A percentile compares a stretch with the other conserved stretches of the same genome.
phyloP scores from a whole-genome alignment of 2,329 filamentous ascomycete species.

The Pseudogymnoascus sp. region DNA sequence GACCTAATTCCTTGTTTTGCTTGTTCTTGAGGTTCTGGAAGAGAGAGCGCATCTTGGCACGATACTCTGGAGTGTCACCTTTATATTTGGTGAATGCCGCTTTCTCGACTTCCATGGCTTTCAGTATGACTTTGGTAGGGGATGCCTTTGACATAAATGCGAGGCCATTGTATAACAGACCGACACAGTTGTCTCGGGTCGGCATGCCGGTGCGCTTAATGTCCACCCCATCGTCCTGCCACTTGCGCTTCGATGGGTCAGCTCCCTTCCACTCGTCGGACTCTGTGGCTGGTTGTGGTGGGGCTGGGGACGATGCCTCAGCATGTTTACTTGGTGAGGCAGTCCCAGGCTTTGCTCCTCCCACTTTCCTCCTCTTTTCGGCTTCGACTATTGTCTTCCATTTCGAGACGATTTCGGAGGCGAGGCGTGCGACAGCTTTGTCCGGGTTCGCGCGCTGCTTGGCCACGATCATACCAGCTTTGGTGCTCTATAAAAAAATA shows the following conservation, averaged over 20 bases:
- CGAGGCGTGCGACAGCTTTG: slow-evolving; percentile 71
- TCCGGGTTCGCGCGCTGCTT: slow-evolving; percentile 70
- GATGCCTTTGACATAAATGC: slow-evolving; percentile 64
- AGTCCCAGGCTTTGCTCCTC: slow-evolving; percentile 36
- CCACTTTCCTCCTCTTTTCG: slow-evolving; percentile 44
- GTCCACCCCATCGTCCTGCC: slow-evolving; percentile 74
- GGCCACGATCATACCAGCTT: slow-evolving; percentile 82
- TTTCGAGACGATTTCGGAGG: slow-evolving; percentile 76
- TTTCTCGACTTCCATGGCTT: slow-evolving; percentile 73
- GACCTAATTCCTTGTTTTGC: slow-evolving; percentile 71
- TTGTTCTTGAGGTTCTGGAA: slow-evolving; percentile 94
- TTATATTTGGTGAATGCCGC: slow-evolving; percentile 66
- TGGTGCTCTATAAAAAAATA: slow-evolving; percentile 54
- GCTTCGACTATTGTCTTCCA: slow-evolving; percentile 75
- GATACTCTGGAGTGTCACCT: slow-evolving; percentile 69
- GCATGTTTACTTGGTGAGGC: slow-evolving; percentile 40
- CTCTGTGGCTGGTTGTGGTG: slow-evolving; percentile 31
- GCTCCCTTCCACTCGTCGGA: slow-evolving; percentile 40
- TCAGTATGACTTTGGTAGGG: slow-evolving; percentile 62
- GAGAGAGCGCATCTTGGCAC: slow-evolving; percentile 81
- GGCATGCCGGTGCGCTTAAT: slow-evolving; percentile 66
- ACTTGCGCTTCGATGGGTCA: slow-evolving; percentile 71
- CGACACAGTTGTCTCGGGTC: slow-evolving; percentile 76
- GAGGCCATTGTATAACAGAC: slow-evolving; percentile 88
- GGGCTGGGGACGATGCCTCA: slow-evolving; percentile 31